A percentile compares a stretch with the other conserved stretches of the same genome.
phyloP scores from a whole-genome alignment of 2,329 filamentous ascomycete species.

The Colletotrichum cereale region DNA sequence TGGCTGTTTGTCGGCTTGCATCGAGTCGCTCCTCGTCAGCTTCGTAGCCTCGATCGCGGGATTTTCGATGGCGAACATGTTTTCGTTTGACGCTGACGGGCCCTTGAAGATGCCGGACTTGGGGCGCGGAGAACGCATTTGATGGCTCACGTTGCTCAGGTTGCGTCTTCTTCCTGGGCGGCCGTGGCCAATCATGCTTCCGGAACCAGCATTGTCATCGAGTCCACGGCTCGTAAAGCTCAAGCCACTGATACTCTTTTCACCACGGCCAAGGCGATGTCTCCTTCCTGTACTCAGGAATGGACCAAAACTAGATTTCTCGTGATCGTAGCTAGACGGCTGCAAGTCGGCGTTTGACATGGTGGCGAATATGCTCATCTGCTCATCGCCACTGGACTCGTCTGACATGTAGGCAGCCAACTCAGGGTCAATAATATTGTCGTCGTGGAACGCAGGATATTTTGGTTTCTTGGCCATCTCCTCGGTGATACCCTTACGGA shows the following conservation, averaged over 20 bases:
- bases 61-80: slow-evolving; percentile 61
- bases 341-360: slow-evolving; percentile 75
- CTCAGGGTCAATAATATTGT: slow-evolving; percentile 98
- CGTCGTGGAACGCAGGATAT: slow-evolving; percentile 94
- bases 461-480: slow-evolving; percentile 74
- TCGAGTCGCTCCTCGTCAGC: slow-evolving; percentile 83
- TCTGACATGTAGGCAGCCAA: slow-evolving; percentile 96
- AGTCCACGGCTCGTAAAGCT: slow-evolving; percentile 77
- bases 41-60: slow-evolving; percentile 59
- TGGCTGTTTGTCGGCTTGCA: slow-evolving; percentile 79
- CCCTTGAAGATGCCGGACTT: slow-evolving; percentile 70
- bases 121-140: slow-evolving; percentile 79
- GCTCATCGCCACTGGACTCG: slow-evolving; percentile 92
- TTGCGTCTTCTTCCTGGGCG: slow-evolving; percentile 81
- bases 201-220: slow-evolving; percentile 71
- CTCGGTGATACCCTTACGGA: slow-evolving; percentile 79
- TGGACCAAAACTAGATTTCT: slow-evolving; percentile 79
- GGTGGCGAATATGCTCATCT: slow-evolving; percentile 85
- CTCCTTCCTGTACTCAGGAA: slow-evolving; percentile 81
- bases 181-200: slow-evolving; percentile 69
- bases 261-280: slow-evolving; percentile 77
- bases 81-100: slow-evolving; percentile 64
- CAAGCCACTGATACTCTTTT: slow-evolving; percentile 80
- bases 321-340: slow-evolving; percentile 77
- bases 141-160: slow-evolving; percentile 83